phyloP scores from a whole-genome alignment of 306 rosid genomes.

The Castanea mollissima region DNA sequence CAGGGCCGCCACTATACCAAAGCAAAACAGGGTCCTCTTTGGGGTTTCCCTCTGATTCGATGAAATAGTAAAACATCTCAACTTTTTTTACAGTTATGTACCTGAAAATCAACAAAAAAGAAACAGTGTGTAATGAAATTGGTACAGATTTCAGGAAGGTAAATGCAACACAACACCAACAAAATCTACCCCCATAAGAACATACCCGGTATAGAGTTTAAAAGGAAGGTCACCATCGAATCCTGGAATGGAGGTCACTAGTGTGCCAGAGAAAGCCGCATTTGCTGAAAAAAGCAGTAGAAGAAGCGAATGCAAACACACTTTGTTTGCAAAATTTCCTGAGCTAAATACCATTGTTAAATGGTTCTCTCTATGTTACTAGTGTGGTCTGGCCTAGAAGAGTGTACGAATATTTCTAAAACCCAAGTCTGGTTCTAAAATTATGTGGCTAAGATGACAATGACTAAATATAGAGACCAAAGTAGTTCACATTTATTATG shows the following conservation, averaged over 20 bases:
- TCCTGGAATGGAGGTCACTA: constrained; percentile 16
- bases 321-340: neutral
- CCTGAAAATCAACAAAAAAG: neutral
- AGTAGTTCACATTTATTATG: too few species aligned
- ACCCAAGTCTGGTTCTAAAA: neutral
- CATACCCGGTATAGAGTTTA: constrained; percentile 24
- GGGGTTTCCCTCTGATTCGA: constrained; percentile 18
- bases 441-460: neutral
- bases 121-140: too few species aligned
- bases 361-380: neutral
- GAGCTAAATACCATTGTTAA: neutral
- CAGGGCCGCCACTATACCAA: constrained; percentile 21
- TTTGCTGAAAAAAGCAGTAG: constrained; percentile 7
- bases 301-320: constrained; percentile 7
- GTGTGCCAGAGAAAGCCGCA: neutral
- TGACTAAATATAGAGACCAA: neutral
- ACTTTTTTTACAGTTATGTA: neutral
- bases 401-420: neutral
- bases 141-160: too few species aligned
- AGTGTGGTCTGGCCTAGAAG: neutral
- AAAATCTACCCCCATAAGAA: too few species aligned
- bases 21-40: constrained; percentile 9
- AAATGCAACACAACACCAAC: neutral
- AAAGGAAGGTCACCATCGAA: constrained; percentile 26
- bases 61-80: constrained; percentile 21